Evolutionary conservation across 2,329 filamentous ascomycete genomes (phyloP).

Genomic region (Trichoderma koningiopsis): DNA sequence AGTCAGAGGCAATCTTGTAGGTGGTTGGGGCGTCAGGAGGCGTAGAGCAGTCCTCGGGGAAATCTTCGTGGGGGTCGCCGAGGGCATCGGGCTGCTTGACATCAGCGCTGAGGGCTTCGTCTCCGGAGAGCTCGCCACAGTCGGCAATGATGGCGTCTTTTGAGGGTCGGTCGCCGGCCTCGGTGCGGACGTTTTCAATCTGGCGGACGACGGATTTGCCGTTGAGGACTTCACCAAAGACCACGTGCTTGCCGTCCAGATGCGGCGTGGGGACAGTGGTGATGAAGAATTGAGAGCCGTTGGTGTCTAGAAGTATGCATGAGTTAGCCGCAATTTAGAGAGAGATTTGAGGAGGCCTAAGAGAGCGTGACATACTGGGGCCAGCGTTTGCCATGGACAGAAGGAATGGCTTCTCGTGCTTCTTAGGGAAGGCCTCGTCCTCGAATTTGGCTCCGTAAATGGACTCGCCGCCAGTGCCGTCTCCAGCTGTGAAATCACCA

Average conservation of each 20-base stretch:
- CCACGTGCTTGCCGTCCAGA: slow-evolving; percentile 94
- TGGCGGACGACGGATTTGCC: slow-evolving; percentile 90
- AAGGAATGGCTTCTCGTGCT: slow-evolving; percentile 91
- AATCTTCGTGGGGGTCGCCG: slow-evolving; percentile 94
- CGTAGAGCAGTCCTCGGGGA: slow-evolving; percentile 77
- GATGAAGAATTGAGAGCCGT: slow-evolving; percentile 97
- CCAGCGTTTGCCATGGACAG: slow-evolving; percentile 98
- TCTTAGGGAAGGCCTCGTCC: slow-evolving; percentile 91
- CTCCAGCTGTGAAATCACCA: slow-evolving; percentile 92
- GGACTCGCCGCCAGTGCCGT: slow-evolving; percentile 93
- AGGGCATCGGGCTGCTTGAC: slow-evolving; percentile 74
- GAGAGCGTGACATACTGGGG: slow-evolving; percentile 62
- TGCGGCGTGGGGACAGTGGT: slow-evolving; percentile 95
- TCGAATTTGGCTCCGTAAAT: slow-evolving; percentile 98
- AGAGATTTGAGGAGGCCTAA: not conserved
- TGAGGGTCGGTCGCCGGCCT: slow-evolving; percentile 74
- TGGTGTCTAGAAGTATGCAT: slow-evolving; percentile 64
- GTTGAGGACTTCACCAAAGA: slow-evolving; percentile 91
- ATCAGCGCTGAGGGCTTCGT: slow-evolving; percentile 66
- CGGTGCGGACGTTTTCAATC: slow-evolving; percentile 80
- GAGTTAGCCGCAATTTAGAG: not conserved
- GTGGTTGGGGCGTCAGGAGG: slow-evolving; percentile 68
- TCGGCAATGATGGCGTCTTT: slow-evolving; percentile 74
- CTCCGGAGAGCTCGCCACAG: slow-evolving; percentile 81
- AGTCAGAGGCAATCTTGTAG: slow-evolving; percentile 76